Evolutionary conservation across 1,139 yeast species (phyloP), one percentile per base, ranked within the genome.

Genomic region (Nakaseomyces bracarensis): DNA sequence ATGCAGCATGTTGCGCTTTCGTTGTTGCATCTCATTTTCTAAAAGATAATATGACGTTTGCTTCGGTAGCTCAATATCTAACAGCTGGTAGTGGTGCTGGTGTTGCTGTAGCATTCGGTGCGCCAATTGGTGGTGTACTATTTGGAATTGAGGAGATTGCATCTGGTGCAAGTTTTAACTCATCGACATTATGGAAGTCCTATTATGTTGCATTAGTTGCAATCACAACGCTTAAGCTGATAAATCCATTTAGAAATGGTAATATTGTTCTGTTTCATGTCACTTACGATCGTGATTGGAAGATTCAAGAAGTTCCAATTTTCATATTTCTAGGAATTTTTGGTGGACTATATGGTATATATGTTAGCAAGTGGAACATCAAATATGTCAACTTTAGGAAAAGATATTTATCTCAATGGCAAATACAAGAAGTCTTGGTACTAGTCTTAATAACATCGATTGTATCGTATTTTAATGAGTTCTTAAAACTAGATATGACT

Each of bases 71-170:
- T 77, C 44, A 65, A 41, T 59, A 58, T 43, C 44, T 86, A 31
- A 75, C 84, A 27, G 95, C 97, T 0, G 93, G 95, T 1, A 77
- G 93, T 1, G 95, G 95, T 0, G 86, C 95, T 0, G 97, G 96
- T 7, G 89, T 89, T 11, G 84, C 95, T 0, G 89, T 85, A 2
- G 96, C 96, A 0, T 89, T 89, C 64, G 87, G 87, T 43, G 82
- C 96, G 0, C 97, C 97, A 1, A 84, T 89, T 45, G 96, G 96
- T 13, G 97, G 97, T 3, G 95, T 89, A 1, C 63, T 89, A 23
- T 89, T 89, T 63, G 83, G 87, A 3, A 65, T 89, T 23, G 97
- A 89, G 55, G 70, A 53, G 58, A 68, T 57, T 46, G 62, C 55
- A 43, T 64, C 53, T 49, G 64, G 57, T 50, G 69, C 55, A 45